A percentile compares a stretch with the other conserved stretches of the same genome.
Conservation (phyloP, 495 filamentous ascomycete species). For the Schizothecium vesticola region DNA sequence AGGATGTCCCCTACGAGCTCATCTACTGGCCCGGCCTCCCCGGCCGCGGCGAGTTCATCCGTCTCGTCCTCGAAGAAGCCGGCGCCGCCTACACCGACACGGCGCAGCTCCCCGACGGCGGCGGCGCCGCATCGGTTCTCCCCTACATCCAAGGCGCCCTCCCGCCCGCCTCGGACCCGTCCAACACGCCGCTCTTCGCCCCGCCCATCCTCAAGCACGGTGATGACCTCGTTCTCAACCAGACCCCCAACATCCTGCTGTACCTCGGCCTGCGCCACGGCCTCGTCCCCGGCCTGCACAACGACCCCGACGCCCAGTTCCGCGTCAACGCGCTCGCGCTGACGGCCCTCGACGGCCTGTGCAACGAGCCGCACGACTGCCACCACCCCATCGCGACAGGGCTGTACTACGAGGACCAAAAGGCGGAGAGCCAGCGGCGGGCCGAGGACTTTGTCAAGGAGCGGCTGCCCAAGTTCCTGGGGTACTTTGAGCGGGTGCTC, state of each 20-base stretch:
- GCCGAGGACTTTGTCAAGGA: conserved; percentile 48
- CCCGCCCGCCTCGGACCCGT: conserved; percentile 30
- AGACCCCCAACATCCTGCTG: conserved; percentile 59
- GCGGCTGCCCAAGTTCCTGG: conserved; percentile 61
- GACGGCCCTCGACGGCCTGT: conserved; percentile 60
- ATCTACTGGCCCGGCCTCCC: conserved; percentile 61
- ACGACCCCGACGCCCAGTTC: conserved; percentile 43
- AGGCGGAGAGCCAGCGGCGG: conserved; percentile 48
- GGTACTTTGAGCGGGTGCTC: conserved; percentile 59
- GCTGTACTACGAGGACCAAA: conserved; percentile 65
- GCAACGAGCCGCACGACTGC: conserved; percentile 60
- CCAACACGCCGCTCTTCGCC: conserved; percentile 56
- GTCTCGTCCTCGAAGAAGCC: conserved; percentile 58
- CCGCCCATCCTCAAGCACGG: conserved; percentile 57
- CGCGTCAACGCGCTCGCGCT: conserved; percentile 52
- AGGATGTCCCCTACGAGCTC: conserved; percentile 48
- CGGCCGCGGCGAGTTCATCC: conserved; percentile 61
- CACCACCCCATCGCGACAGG: conserved; percentile 57
- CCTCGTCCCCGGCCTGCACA: conserved; percentile 37
- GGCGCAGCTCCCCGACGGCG: conserved; percentile 35
- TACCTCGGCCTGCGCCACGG: conserved; percentile 54
- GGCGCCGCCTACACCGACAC: conserved; percentile 56
- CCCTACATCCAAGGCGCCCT: conserved; percentile 27
- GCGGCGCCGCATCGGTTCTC: conserved; percentile 25
- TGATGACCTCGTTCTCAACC: conserved; percentile 49